Evolutionary conservation across 2,329 filamentous ascomycete genomes (phyloP).

Genomic region (Aspergillus latus): DNA sequence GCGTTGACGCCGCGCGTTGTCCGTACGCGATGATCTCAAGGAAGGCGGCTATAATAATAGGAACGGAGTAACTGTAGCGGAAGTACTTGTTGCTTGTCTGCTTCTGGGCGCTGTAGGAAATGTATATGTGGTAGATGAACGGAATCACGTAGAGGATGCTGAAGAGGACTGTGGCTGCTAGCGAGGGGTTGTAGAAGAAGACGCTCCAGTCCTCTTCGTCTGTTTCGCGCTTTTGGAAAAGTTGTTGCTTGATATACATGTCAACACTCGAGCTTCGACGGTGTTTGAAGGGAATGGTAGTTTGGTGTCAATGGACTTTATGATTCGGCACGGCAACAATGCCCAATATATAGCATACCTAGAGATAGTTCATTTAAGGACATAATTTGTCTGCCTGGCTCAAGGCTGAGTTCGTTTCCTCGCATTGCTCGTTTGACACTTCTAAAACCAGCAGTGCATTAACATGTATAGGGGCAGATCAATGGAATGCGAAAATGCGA

Average conservation of each 20-base stretch:
- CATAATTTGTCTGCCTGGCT: not conserved
- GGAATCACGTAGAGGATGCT: constrained; percentile 44
- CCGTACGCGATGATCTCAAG: constrained; percentile 48
- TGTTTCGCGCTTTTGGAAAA: not conserved
- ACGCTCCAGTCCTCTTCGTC: constrained; percentile 21
- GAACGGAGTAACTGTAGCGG: constrained; percentile 42
- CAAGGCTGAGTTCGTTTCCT: not conserved
- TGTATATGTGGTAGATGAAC: constrained; percentile 40
- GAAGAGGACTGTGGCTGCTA: constrained; percentile 45
- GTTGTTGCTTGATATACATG: not conserved
- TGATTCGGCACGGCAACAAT: not conserved
- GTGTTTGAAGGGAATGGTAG: not conserved
- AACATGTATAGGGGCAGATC: not conserved
- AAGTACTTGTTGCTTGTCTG: constrained; percentile 28
- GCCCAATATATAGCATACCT: not conserved
- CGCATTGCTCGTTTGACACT: not conserved
- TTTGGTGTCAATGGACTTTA: not conserved
- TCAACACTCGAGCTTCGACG: not conserved
- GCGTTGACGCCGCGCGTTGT: constrained; percentile 37
- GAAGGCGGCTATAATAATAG: constrained; percentile 44
- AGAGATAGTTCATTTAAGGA: not conserved
- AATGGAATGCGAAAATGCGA: constrained; percentile 1
- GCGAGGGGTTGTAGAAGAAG: constrained; percentile 49
- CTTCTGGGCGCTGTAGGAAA: constrained; percentile 45
- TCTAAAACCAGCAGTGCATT: too few relatives aligned